Evolutionary conservation across 2,329 filamentous ascomycete genomes (phyloP), one percentile per base, ranked within the genome.

Genomic region (Apiospora koreana): DNA sequence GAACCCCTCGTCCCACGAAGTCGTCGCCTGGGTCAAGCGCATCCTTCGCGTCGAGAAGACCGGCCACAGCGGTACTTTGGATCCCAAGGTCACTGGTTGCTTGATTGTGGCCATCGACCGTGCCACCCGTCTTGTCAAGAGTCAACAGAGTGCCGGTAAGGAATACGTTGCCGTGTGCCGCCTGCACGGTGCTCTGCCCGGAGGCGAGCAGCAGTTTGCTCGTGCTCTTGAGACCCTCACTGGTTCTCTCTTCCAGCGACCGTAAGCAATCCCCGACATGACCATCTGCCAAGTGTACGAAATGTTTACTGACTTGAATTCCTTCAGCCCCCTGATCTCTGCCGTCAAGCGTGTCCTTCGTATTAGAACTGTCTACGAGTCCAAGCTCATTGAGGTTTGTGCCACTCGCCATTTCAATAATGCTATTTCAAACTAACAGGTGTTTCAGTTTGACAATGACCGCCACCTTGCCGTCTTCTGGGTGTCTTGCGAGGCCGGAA

Each of bases 11-110:
- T 96, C 93, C 79, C 96, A 99, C 88, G 96, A 99, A 87, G 96
- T 99, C 75, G 96, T 99, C 80, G 95, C 96, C 75, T 99, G 96
- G 96, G 93, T 98, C 77, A 99, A 99, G 92, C 92, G 95, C 78
- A 98, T 98, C 79, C 88, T 99, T 70, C 92, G 93, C 80, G 91
- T 93, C 73, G 95, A 99, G 81, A 98, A 98, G 86, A 99, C 96
- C 72, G 96, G 96, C 76, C 96, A 99, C 89, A 97, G 94, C 77
- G 96, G 96, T 81, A 99, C 96, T 73, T 93, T 99, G 78, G 96
- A 99, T 82, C 95, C 95, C 80, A 98, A 98, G 86, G 96, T 99
- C 79, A 99, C 95, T 66, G 95, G 95, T 77, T 97, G 94, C 83
- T 85, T 97, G 81, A 97, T 97, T 80, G 80, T 81, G 77, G 79